Conservation (phyloP, 2,329 filamentous ascomycete genomes). For the Microdochium nivale region DNA sequence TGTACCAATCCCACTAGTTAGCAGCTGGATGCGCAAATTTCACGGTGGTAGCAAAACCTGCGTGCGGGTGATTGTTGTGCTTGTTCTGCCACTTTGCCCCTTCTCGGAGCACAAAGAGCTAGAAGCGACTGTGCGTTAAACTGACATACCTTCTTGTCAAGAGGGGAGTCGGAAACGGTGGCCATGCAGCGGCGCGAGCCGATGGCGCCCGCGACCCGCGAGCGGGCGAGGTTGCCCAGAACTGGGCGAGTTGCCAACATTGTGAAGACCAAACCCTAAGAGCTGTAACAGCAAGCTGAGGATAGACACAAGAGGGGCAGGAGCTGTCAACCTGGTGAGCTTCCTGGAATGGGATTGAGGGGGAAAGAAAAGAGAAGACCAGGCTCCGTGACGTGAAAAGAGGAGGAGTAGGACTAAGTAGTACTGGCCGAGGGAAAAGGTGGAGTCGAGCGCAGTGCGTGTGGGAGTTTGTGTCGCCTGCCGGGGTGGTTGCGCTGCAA, state of each 20-base stretch:
- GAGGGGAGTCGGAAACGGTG: slow-evolving; percentile 74
- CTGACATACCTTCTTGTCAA: slow-evolving; percentile 75
- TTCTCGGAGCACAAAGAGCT: background rate
- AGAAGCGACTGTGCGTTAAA: background rate
- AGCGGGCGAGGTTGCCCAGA: slow-evolving; percentile 55
- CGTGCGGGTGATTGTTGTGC: background rate
- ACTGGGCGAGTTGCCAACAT: slow-evolving; percentile 68
- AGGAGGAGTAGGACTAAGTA: background rate
- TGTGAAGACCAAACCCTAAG: slow-evolving; percentile 27
- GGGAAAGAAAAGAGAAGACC: background rate
- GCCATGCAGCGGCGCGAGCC: slow-evolving; percentile 64
- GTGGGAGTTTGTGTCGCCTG: background rate
- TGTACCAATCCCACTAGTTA: background rate
- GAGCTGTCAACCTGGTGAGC: background rate
- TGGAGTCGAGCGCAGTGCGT: background rate
- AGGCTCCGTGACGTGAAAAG: background rate
- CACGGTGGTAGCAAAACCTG: background rate
- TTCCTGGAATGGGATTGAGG: background rate
- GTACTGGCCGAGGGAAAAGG: background rate
- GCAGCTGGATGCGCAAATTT: background rate
- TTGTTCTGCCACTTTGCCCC: background rate
- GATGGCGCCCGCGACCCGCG: slow-evolving; percentile 45
- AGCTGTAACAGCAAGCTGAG: slow-evolving; percentile 4
- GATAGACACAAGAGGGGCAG: slow-evolving; percentile 4
- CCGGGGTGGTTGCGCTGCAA: background rate